Base-by-base conservation (phyloP, 2,329 filamentous ascomycete species). In the Colletotrichum chlorophyti region DNA sequence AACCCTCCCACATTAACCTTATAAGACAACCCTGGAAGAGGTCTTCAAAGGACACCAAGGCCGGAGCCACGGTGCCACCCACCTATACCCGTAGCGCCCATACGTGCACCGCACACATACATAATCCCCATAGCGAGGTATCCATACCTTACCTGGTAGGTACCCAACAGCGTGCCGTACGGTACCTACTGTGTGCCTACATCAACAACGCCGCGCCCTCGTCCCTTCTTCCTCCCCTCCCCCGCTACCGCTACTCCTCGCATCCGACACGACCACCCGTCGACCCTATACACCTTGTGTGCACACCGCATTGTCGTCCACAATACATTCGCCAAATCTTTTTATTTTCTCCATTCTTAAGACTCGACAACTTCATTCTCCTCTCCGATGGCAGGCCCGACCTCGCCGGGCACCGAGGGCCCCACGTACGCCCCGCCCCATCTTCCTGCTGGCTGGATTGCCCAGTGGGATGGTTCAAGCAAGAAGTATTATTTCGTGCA, bases 401-500 rank as follows among this genome's bases (percentile, higher is more conserved):
- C 78, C 65, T 85, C 83, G 64, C 83, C 84, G 62, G 78, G 79
- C 72, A 79, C 80, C 72, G 82, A 84, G 68, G 84, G 83, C 67
- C 84, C 84, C 64, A 82, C 82, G 67, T 85, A 79, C 66, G 80
- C 77, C 63, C 86, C 86, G 63, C 86, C 86, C 43, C 76, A 78
- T 42, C 79, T 89, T 49, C 86, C 86, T 46, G 74, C 83, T 11
- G 86, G 86, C 67, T 89, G 86, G 86, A 89, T 88, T 67, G 85
- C 86, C 58, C 86, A 89, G 74, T 89, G 86, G 86, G 86, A 89
- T 68, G 83, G 81, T 62, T 69, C 79, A 54, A 85, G 80, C 71
- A 83, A 79, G 70, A 88, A 88, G 71, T 89, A 89, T 70, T 89
- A 89, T 72, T 89, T 85, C 70, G 88, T 91, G 47, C 87, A 91